phyloP scores from a whole-genome alignment of 2,329 filamentous ascomycete species.

The Calonectria ilicicola region DNA sequence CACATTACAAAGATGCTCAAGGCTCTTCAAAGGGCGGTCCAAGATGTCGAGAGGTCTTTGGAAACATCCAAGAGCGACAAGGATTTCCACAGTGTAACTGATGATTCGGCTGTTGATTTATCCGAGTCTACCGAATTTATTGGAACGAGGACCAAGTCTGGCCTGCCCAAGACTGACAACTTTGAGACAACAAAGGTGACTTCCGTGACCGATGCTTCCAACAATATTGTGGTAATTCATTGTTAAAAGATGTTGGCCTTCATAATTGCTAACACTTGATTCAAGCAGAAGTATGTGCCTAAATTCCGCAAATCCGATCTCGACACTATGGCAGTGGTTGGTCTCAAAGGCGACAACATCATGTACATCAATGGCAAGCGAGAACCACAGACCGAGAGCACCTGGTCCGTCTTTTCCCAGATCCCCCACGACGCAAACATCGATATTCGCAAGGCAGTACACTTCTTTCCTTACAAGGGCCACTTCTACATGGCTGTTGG shows the following conservation, averaged over 20 bases:
- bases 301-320: not conserved
- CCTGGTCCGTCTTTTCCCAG: not conserved
- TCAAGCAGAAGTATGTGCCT: not conserved
- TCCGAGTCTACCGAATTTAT: not conserved
- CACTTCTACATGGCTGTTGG: conserved; percentile 3
- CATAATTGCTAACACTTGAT: not conserved
- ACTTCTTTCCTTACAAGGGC: conserved; percentile 4
- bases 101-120: not conserved
- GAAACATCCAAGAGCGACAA: not conserved
- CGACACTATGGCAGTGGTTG: not conserved
- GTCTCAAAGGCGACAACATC: conserved; percentile 3
- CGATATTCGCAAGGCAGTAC: not conserved
- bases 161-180: not conserved
- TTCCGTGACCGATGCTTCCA: not conserved
- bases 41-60: not conserved
- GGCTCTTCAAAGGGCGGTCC: not conserved
- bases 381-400: not conserved
- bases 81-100: not conserved
- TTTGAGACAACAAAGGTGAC: not conserved
- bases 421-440: not conserved
- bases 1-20: not conserved
- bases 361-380: not conserved
- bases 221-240: not conserved
- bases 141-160: not conserved
- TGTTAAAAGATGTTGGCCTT: not conserved